Percentiles rank a stretch among this genome's conserved stretches.
Evolutionary conservation across 257 asterid genomes (phyloP).

Genomic region (Capsicum baccatum): DNA sequence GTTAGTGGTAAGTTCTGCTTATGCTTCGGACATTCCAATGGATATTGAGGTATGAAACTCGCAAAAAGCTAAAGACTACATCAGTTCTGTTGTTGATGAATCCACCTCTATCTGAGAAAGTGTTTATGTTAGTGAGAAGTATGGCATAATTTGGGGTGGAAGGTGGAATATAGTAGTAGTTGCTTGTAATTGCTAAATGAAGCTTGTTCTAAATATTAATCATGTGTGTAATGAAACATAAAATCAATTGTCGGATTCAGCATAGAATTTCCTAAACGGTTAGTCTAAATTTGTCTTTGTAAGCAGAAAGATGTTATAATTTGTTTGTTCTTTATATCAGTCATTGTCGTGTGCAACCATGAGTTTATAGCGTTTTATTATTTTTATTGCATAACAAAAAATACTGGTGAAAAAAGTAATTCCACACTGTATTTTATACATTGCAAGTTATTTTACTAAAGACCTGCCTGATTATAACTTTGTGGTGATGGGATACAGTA

Average conservation of each 20-base stretch:
- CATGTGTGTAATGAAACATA: neutral
- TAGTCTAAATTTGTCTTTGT: neutral
- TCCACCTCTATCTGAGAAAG: neutral
- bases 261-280: neutral
- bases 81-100: too few relatives aligned
- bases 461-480: conserved; percentile 33
- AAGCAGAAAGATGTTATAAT: neutral
- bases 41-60: too few relatives aligned
- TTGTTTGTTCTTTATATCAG: neutral
- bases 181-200: neutral
- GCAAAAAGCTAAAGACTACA: too few relatives aligned
- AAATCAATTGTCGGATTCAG: neutral
- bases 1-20: too few relatives aligned
- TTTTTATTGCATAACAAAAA: neutral
- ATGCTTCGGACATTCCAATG: too few relatives aligned
- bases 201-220: neutral
- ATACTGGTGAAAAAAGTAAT: neutral
- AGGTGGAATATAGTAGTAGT: neutral
- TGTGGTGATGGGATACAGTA: conserved; percentile 50
- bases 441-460: neutral
- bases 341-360: neutral
- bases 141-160: neutral
- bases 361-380: neutral
- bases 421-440: neutral
- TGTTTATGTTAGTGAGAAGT: neutral